Percentiles rank a stretch among this genome's conserved stretches.
phyloP scores from a whole-genome alignment of 108 stramenopile species.

The Epithemia pelagica region DNA sequence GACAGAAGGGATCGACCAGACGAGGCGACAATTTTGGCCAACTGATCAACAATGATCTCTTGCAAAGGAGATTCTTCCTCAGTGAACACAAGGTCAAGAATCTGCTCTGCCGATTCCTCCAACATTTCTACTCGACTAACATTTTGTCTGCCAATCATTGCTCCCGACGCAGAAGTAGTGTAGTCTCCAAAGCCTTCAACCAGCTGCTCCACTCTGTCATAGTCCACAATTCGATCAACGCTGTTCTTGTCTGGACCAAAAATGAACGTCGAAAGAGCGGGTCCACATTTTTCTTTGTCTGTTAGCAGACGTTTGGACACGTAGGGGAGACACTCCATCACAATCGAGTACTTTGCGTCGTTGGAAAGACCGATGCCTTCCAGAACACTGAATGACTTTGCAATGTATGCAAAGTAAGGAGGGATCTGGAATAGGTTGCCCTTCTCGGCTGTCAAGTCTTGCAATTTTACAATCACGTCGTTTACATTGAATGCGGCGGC shows the following conservation, averaged over 20 bases:
- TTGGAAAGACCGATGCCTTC: slow-evolving; percentile 93
- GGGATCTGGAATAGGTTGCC: slow-evolving; percentile 58
- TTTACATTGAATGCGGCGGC: slow-evolving; percentile 88
- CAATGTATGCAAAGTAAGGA: slow-evolving; percentile 89
- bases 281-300: slow-evolving; percentile 80
- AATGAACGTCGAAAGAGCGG: slow-evolving; percentile 85
- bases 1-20: slow-evolving; percentile 58
- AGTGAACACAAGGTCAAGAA: slow-evolving; percentile 67
- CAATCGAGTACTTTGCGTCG: slow-evolving; percentile 88
- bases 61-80: slow-evolving; percentile 82
- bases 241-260: slow-evolving; percentile 85
- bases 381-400: slow-evolving; percentile 85
- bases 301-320: slow-evolving; percentile 87
- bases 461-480: slow-evolving; percentile 69
- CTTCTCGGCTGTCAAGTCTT: slow-evolving; percentile 76
- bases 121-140: slow-evolving; percentile 37
- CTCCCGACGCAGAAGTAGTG: slow-evolving; percentile 63
- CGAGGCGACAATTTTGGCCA: slow-evolving; percentile 73
- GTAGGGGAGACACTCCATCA: slow-evolving; percentile 93
- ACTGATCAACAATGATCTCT: slow-evolving; percentile 69
- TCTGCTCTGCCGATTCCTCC: slow-evolving; percentile 53
- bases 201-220: slow-evolving; percentile 75
- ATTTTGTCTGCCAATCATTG: slow-evolving; percentile 39
- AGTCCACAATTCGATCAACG: slow-evolving; percentile 64
- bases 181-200: slow-evolving; percentile 74